These are phyloP conservation scores for Phlebopus sp. DNA, from an alignment of 1,284 basidiomycete species.

Conservation along the genomic window DNA sequence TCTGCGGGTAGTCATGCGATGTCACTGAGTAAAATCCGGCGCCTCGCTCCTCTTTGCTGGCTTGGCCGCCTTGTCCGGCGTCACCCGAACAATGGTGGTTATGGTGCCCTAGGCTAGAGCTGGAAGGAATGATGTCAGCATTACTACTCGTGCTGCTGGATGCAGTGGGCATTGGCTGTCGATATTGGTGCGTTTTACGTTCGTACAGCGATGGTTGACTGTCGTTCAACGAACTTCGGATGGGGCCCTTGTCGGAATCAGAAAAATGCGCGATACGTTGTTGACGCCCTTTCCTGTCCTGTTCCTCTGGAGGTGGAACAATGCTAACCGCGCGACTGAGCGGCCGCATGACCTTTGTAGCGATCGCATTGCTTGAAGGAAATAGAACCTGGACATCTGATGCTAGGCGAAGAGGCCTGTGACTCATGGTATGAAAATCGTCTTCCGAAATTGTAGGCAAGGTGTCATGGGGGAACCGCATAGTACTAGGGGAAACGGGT, in stretches of 20 bases:
- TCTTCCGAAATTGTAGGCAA: conserved; percentile 37
- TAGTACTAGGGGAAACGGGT: conserved; percentile 5
- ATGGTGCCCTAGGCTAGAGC: conserved; percentile 8
- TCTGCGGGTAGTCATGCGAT: conserved; percentile 15
- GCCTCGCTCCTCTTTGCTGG: conserved; percentile 1
- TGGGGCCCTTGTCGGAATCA: conserved; percentile 4
- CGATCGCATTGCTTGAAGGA: background rate
- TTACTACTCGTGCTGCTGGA: conserved; percentile 11
- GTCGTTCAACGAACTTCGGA: conserved; percentile 4
- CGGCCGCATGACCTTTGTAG: conserved; percentile 19
- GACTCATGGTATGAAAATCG: conserved; percentile 35
- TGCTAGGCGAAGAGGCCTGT: conserved; percentile 7
- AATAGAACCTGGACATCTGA: conserved; percentile 3
- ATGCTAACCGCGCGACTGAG: conserved; percentile 31
- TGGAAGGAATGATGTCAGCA: conserved; percentile 10
- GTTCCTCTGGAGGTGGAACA: conserved; percentile 34
- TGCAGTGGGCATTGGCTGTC: conserved; percentile 16
- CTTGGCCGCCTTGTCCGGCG: background rate
- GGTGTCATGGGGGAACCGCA: conserved; percentile 15
- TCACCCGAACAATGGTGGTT: conserved; percentile 21
- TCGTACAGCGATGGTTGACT: conserved; percentile 10
- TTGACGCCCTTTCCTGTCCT: conserved; percentile 24
- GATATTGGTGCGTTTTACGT: conserved; percentile 13
- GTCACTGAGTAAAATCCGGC: conserved; percentile 12
- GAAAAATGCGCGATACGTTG: conserved; percentile 12